A percentile compares a stretch with the other conserved stretches of the same genome.
phyloP scores from a whole-genome alignment of 1,284 basidiomycete genomes.

The Rhodotorula sp. region DNA sequence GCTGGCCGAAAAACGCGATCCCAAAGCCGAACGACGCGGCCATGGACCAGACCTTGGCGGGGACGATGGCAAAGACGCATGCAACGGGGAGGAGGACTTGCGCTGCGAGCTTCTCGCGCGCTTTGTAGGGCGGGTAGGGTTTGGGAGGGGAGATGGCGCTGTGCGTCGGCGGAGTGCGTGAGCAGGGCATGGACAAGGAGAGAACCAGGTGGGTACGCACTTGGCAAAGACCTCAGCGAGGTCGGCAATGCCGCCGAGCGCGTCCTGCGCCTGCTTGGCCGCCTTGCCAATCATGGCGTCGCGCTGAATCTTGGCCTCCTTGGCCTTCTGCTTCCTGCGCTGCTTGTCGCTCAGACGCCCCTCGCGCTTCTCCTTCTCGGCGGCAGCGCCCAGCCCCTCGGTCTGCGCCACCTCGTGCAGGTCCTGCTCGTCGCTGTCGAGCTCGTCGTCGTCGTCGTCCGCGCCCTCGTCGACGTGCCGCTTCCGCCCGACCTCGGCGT shows the following conservation, averaged over 20 bases:
- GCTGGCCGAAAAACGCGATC: conserved; percentile 59
- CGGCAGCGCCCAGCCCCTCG: conserved; percentile 42
- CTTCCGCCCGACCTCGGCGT: conserved; percentile 52
- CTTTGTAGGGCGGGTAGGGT: conserved; percentile 51
- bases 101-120: conserved; percentile 53
- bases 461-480: conserved; percentile 29
- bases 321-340: conserved; percentile 50
- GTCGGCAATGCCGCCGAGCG: conserved; percentile 52
- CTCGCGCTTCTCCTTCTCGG: conserved; percentile 40
- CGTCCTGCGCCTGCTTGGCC: conserved; percentile 53
- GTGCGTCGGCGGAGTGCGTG: not conserved
- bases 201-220: conserved; percentile 45
- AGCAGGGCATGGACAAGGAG: not conserved
- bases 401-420: conserved; percentile 43
- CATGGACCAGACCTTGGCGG: conserved; percentile 55
- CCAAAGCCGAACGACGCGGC: conserved; percentile 56
- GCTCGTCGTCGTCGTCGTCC: conserved; percentile 26
- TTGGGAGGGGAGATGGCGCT: conserved; percentile 53
- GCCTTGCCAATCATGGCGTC: conserved; percentile 53
- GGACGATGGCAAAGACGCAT: conserved; percentile 54
- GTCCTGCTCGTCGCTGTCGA: conserved; percentile 40
- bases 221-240: conserved; percentile 52
- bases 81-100: conserved; percentile 51
- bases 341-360: conserved; percentile 47
- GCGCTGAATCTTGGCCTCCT: conserved; percentile 53